These are phyloP conservation scores for Chlorophyllum brunneum DNA, from an alignment of 768 basidiomycete species.

Conservation along the genomic window DNA sequence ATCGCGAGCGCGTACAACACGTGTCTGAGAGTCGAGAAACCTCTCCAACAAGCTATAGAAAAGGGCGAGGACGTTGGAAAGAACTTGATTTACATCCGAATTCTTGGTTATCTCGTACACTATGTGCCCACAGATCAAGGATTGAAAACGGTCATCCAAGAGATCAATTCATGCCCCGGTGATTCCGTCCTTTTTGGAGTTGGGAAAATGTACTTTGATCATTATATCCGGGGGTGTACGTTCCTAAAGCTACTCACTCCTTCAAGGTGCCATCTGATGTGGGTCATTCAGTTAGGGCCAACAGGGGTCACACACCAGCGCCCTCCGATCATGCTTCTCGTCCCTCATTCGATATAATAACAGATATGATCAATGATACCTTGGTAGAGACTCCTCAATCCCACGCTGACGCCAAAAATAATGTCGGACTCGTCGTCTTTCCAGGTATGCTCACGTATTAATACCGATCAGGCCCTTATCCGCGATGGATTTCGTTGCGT, in stretches of 20 bases:
- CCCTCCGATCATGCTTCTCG: constrained; percentile 21
- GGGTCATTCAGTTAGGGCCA: constrained; percentile 16
- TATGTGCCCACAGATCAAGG: constrained; percentile 16
- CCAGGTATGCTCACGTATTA: constrained; percentile 7
- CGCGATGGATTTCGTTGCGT: constrained; percentile 33
- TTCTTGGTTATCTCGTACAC: constrained; percentile 23
- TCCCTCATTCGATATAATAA: constrained; percentile 20
- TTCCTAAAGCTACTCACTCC: constrained; percentile 12
- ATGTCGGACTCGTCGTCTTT: background rate
- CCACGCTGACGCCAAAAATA: constrained; percentile 18
- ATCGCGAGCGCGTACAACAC: constrained; percentile 19
- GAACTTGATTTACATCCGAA: constrained; percentile 19
- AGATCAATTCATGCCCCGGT: constrained; percentile 13
- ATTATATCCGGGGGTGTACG: constrained; percentile 25
- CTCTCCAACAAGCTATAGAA: constrained; percentile 15
- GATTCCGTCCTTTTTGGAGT: constrained; percentile 16
- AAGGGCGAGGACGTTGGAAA: constrained; percentile 15
- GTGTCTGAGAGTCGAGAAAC: constrained; percentile 15
- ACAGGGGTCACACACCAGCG: constrained; percentile 15
- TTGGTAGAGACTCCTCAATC: constrained; percentile 17
- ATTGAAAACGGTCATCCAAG: constrained; percentile 13
- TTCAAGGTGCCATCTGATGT: constrained; percentile 13
- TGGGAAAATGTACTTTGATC: constrained; percentile 24
- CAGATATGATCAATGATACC: constrained; percentile 19
- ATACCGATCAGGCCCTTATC: constrained; percentile 25